Evolutionary conservation across 2,329 filamentous ascomycete species (phyloP), one percentile per base, ranked within the genome.

Genomic region (Lachnellula cervina): DNA sequence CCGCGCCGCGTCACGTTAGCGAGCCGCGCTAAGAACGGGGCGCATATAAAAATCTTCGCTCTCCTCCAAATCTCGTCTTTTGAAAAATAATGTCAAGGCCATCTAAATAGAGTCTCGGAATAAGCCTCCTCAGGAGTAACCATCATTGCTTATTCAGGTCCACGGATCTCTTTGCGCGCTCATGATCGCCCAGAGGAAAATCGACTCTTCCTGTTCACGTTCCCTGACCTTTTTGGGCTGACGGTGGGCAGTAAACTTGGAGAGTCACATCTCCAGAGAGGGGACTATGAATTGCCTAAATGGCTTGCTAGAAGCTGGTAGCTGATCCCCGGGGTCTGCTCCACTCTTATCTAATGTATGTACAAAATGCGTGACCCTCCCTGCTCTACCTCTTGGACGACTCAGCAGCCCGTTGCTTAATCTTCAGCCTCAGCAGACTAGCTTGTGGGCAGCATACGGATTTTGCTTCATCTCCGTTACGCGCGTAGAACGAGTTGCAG

Each of bases 41-140:
- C 32, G 47, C 37, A 51, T 56, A 50, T 32, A 44, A 51, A 48
- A 57, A 49, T 56, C 55, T 50, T 21, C 17, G 48, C 44, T 23
- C 47, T 54, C 53, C 54, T 58, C 40, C 21, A 50, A 46, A 59
- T 19, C 48, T 54, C 53, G 44, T 55, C 58, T 59, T 60, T 59
- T 49, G 19, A 42, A 49, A 56, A 53, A 80, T 79, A 93, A 89
- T 90, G 86, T 90, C 84, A 79, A 71, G 85, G 87, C 90, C 87
- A 88, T 87, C 84, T 89, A 89, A 89, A 93, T 97, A 97, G 94
- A 99, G 94, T 99, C 94, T 95, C 93, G 92, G 88, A 88, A 85
- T 84, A 89, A 84, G 88, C 84, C 74, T 71, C 68, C 62, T 64
- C 62, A 57, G 64, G 66, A 70, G 68, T 71, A 66, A 60, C 70